These are phyloP conservation scores for Rossbeevera mucosa DNA, from an alignment of 768 basidiomycete species.

Conservation along the genomic window DNA sequence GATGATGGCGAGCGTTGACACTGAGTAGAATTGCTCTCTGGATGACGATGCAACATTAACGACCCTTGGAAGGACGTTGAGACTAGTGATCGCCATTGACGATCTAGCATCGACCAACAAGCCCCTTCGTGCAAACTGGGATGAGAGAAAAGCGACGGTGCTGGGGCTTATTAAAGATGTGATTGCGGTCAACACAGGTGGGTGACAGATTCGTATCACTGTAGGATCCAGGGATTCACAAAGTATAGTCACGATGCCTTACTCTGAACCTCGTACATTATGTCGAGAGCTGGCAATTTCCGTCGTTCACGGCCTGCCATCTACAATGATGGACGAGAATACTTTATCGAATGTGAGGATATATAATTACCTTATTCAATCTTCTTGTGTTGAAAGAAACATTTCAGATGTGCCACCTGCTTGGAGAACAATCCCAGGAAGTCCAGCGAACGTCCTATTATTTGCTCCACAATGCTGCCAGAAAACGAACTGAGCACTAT, in stretches of 20 bases:
- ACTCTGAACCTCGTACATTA: constrained; percentile 56
- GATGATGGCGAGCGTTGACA: neutral
- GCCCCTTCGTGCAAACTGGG: constrained; percentile 64
- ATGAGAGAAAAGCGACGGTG: constrained; percentile 47
- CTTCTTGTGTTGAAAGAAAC: neutral
- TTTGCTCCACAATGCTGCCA: constrained; percentile 64
- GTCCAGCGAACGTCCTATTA: constrained; percentile 79
- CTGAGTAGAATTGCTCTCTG: constrained; percentile 52
- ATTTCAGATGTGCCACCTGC: constrained; percentile 71
- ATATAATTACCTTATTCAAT: neutral
- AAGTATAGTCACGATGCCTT: constrained; percentile 12
- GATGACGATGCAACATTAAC: constrained; percentile 56
- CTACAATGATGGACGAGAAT: constrained; percentile 54
- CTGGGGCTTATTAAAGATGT: constrained; percentile 60
- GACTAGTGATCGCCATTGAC: constrained; percentile 60
- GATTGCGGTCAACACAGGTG: constrained; percentile 51
- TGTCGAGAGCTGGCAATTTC: constrained; percentile 67
- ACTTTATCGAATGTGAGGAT: constrained; percentile 57
- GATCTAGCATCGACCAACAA: constrained; percentile 74
- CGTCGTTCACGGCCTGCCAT: constrained; percentile 63
- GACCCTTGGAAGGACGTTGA: constrained; percentile 64
- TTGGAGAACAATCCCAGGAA: constrained; percentile 56
- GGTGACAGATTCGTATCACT: constrained; percentile 14
- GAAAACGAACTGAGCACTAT: constrained; percentile 72
- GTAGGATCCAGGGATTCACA: neutral